These are phyloP conservation scores for Ustilago sp. DNA, from an alignment of 1,284 basidiomycete genomes.

Conservation along the genomic window DNA sequence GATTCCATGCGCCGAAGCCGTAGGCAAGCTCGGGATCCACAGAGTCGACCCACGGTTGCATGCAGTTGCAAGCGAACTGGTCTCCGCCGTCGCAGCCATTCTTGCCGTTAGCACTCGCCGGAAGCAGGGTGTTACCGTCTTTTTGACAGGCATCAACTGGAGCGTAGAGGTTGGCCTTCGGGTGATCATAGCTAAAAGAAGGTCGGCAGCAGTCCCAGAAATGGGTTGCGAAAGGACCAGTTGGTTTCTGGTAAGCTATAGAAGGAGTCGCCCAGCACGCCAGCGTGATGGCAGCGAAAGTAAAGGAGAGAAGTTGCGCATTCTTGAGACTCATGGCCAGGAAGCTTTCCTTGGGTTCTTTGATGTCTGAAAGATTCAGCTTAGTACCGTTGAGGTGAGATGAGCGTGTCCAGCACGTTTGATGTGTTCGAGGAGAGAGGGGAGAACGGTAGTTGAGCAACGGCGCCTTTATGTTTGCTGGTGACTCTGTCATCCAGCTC, in stretches of 20 bases:
- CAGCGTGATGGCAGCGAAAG: slow-evolving; percentile 19
- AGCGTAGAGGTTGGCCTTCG: slow-evolving; percentile 1
- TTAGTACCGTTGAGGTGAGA: not conserved
- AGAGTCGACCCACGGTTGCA: slow-evolving; percentile 36
- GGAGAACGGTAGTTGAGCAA: not conserved
- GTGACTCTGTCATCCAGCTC: not conserved
- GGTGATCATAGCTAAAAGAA: slow-evolving; percentile 8
- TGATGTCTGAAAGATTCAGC: not conserved
- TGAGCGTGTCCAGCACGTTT: not conserved
- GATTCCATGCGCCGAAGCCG: slow-evolving; percentile 43
- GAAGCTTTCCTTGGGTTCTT: not conserved
- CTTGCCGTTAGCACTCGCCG: not conserved
- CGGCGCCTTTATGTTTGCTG: not conserved
- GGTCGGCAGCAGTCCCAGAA: slow-evolving; percentile 39
- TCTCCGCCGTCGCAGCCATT: slow-evolving; percentile 36
- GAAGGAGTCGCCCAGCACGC: slow-evolving; percentile 10
- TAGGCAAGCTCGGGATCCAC: slow-evolving; percentile 28
- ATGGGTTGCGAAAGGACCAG: slow-evolving; percentile 29
- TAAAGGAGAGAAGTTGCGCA: not conserved
- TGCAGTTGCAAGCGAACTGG: slow-evolving; percentile 32
- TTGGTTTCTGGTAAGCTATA: slow-evolving; percentile 4
- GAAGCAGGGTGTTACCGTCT: slow-evolving; percentile 33
- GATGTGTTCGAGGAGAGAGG: not conserved
- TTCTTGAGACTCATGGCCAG: slow-evolving; percentile 8
- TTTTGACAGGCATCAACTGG: slow-evolving; percentile 33